Conservation (phyloP, 1,139 yeast genomes). For the Taiozyma sp. region DNA sequence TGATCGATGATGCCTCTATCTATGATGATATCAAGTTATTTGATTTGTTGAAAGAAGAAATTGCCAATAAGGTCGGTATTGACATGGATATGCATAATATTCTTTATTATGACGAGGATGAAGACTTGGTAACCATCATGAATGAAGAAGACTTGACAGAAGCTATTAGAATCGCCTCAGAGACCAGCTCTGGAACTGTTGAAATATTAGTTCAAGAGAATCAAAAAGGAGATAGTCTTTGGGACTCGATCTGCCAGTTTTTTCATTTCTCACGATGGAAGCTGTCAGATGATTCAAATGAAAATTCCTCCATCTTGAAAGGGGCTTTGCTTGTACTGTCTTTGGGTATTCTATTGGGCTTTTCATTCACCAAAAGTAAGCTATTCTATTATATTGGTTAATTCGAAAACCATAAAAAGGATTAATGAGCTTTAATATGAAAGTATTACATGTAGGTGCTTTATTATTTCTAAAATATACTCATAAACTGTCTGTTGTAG, state of each 20-base stretch:
- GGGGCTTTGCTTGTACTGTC: slow-evolving; percentile 9
- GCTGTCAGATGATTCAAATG: not conserved
- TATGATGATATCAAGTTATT: slow-evolving; percentile 20
- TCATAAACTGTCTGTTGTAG: too few relatives aligned
- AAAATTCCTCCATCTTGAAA: slow-evolving; percentile 2
- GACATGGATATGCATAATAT: slow-evolving; percentile 21
- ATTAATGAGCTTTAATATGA: too few relatives aligned
- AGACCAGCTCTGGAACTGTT: slow-evolving; percentile 4
- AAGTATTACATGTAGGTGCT: not conserved
- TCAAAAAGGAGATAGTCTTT: not conserved
- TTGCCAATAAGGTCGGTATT: slow-evolving; percentile 22
- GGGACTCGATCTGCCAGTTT: slow-evolving; percentile 1
- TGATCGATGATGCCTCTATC: slow-evolving; percentile 14
- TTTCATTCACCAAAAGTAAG: slow-evolving; percentile 4
- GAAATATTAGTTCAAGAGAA: slow-evolving; percentile 10
- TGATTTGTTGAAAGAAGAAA: slow-evolving; percentile 22
- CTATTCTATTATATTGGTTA: not conserved
- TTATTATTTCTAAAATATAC: too few relatives aligned
- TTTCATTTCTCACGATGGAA: slow-evolving; percentile 1
- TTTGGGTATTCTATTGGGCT: slow-evolving; percentile 11
- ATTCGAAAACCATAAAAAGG: too few relatives aligned
- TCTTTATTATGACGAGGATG: slow-evolving; percentile 30
- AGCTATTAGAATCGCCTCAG: slow-evolving; percentile 19
- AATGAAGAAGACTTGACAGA: slow-evolving; percentile 29
- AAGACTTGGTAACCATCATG: slow-evolving; percentile 26